phyloP scores from a whole-genome alignment of 1,139 yeast species.

The Blastobotrys capitulatus region DNA sequence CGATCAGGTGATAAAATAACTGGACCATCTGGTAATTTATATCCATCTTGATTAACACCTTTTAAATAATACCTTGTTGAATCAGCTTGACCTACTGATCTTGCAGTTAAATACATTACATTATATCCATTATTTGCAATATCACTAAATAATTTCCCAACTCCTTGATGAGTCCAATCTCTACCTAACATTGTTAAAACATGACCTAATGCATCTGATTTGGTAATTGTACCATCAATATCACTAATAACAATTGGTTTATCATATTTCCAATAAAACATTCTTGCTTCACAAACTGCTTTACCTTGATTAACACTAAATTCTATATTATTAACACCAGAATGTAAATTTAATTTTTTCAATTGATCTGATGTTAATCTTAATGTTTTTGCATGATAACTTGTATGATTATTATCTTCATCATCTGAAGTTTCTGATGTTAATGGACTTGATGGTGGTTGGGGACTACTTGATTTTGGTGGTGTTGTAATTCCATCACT shows the following conservation, averaged over 20 bases:
- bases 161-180: conserved; percentile 98
- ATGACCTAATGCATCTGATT: conserved; percentile 96
- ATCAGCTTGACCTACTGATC: conserved; percentile 96
- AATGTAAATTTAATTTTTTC: conserved; percentile 60
- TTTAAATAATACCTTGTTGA: conserved; percentile 78
- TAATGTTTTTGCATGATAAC: conserved; percentile 70
- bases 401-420: conserved; percentile 12
- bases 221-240: conserved; percentile 97
- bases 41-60: conserved; percentile 72
- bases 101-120: conserved; percentile 85
- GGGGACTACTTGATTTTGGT: conserved; percentile 9
- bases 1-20: conserved; percentile 95
- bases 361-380: conserved; percentile 90
- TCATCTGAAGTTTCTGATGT: conserved; percentile 10
- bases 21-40: conserved; percentile 80
- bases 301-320: conserved; percentile 81
- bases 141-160: conserved; percentile 83
- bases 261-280: conserved; percentile 78
- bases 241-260: conserved; percentile 94
- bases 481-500: conserved; percentile 15
- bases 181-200: conserved; percentile 88
- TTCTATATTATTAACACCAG: conserved; percentile 72
- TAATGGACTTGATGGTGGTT: conserved; percentile 3
- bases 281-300: conserved; percentile 65
- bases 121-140: conserved; percentile 85